Conservation (phyloP, 345 rosid species). For the Excoecaria cochinchinensis region DNA sequence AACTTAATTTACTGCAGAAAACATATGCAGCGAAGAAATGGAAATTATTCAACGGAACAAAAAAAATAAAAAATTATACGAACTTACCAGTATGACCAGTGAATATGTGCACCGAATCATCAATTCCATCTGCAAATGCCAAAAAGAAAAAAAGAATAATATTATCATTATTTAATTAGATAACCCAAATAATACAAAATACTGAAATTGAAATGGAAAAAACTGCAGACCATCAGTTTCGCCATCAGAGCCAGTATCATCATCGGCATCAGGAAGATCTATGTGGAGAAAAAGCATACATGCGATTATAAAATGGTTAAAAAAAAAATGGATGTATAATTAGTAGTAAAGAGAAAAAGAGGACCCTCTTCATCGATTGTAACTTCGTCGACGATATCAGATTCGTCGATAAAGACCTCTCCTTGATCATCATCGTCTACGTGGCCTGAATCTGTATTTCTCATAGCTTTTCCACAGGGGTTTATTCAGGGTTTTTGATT, state of each 20-base stretch:
- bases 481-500: too few species aligned
- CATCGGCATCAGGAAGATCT: slow-evolving; percentile 71
- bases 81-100: slow-evolving; percentile 76
- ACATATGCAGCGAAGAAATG: not conserved
- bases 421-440: slow-evolving; percentile 24
- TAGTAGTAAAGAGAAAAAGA: not conserved
- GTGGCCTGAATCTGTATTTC: not conserved
- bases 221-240: slow-evolving; percentile 21
- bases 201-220: not conserved
- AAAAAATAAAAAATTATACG: not conserved
- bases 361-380: slow-evolving; percentile 78
- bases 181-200: not conserved
- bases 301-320: not conserved
- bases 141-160: slow-evolving; percentile 1
- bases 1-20: not conserved
- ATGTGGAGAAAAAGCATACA: not conserved
- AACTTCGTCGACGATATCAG: slow-evolving; percentile 67
- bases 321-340: too few species aligned
- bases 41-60: not conserved
- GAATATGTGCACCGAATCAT: slow-evolving; percentile 86
- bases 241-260: slow-evolving; percentile 40
- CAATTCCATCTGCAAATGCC: slow-evolving; percentile 50
- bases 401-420: slow-evolving; percentile 62
- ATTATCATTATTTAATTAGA: not conserved
- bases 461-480: not conserved